These are phyloP conservation scores for Cytospora schulzeri DNA, from an alignment of 2,329 filamentous ascomycete genomes.

Conservation along the genomic window DNA sequence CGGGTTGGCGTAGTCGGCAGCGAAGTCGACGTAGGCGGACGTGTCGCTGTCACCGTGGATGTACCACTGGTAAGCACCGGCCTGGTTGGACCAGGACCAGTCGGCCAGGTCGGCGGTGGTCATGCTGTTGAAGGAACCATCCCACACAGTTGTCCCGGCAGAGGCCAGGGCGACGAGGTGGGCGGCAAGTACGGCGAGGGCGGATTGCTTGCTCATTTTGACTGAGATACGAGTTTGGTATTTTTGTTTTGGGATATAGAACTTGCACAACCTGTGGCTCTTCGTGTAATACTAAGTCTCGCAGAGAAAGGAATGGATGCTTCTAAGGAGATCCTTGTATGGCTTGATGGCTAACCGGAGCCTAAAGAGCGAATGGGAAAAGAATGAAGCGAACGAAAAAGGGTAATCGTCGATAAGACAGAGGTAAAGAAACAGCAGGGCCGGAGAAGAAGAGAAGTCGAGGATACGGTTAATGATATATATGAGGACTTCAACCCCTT, in stretches of 20 bases:
- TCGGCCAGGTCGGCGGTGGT: conserved; percentile 53
- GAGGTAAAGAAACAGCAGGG: conserved; percentile 12
- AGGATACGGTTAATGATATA: conserved; percentile 14
- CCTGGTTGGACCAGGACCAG: conserved; percentile 65
- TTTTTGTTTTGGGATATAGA: neutral
- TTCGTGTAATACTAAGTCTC: neutral
- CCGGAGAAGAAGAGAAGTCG: neutral
- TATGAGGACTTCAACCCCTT: conserved; percentile 17
- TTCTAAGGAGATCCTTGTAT: conserved; percentile 24
- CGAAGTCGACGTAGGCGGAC: conserved; percentile 61
- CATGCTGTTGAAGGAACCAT: conserved; percentile 61
- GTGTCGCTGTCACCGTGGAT: conserved; percentile 62
- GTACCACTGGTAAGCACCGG: conserved; percentile 70
- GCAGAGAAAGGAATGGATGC: conserved; percentile 23
- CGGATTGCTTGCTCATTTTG: conserved; percentile 27
- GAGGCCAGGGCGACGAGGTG: conserved; percentile 33
- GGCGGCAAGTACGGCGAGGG: conserved; percentile 27
- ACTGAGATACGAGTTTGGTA: neutral
- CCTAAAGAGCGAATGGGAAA: conserved; percentile 27
- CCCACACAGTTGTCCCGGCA: conserved; percentile 57
- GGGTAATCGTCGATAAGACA: conserved; percentile 21
- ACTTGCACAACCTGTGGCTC: conserved; percentile 5
- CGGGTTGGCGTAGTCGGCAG: conserved; percentile 60
- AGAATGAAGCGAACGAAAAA: conserved; percentile 26
- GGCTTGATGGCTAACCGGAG: conserved; percentile 26